phyloP scores from a whole-genome alignment of 2,329 filamentous ascomycete genomes.

The Penicillium hesseltinei region DNA sequence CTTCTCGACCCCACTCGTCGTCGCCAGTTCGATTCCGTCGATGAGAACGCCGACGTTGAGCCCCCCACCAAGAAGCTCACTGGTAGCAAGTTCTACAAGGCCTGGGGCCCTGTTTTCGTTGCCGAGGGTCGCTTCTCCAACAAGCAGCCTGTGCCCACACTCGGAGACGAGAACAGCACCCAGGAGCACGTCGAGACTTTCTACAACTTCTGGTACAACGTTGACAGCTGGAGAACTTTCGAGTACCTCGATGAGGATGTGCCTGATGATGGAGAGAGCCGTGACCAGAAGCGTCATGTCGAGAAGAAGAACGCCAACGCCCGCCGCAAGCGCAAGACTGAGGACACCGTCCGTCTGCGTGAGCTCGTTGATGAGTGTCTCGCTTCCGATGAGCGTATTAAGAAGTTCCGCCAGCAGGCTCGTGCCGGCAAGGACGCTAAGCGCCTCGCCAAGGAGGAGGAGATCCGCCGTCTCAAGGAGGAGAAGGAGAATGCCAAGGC shows the following conservation, averaged over 20 bases:
- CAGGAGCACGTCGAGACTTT: conserved; percentile 91
- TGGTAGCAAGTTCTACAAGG: conserved; percentile 89
- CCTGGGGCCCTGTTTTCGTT: conserved; percentile 88
- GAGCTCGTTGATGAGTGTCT: conserved; percentile 85
- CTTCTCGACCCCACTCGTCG: conserved; percentile 89
- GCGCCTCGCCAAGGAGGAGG: conserved; percentile 82
- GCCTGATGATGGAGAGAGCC: conserved; percentile 97
- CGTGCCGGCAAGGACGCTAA: conserved; percentile 97
- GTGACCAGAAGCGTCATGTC: conserved; percentile 96
- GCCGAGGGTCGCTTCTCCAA: conserved; percentile 92
- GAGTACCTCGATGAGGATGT: conserved; percentile 99
- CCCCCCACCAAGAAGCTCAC: conserved; percentile 89
- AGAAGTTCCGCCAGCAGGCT: conserved; percentile 90
- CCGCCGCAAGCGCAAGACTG: conserved; percentile 98
- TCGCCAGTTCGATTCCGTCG: conserved; percentile 93
- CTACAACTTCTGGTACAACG: conserved; percentile 99
- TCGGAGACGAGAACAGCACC: conserved; percentile 79
- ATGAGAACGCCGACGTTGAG: conserved; percentile 88
- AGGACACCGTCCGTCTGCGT: conserved; percentile 88
- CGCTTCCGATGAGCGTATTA: conserved; percentile 88
- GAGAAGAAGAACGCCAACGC: conserved; percentile 98
- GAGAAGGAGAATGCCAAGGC: conserved; percentile 81
- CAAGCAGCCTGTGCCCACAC: conserved; percentile 77
- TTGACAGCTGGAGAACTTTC: conserved; percentile 96
- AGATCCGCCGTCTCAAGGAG: conserved; percentile 81